Evolutionary conservation across 257 asterid genomes (phyloP).

Genomic region (Avicennia marina): DNA sequence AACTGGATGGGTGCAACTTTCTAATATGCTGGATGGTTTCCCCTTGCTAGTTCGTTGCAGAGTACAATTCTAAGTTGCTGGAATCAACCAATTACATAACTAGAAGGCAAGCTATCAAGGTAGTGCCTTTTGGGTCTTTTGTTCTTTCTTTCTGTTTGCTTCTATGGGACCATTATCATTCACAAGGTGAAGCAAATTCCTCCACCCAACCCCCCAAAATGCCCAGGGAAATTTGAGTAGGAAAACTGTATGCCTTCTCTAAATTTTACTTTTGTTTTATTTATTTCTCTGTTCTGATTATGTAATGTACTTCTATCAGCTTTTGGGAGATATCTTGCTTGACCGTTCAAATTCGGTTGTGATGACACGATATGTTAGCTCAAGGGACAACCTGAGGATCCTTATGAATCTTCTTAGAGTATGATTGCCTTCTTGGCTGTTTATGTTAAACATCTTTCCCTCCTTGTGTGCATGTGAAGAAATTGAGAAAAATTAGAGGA

Average conservation of each 20-base stretch:
- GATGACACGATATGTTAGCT: slow-evolving; percentile 72
- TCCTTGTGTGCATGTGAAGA: background rate
- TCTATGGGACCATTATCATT: too few relatives aligned
- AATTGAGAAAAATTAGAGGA: background rate
- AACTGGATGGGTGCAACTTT: slow-evolving; percentile 7
- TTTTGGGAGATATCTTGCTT: slow-evolving; percentile 71
- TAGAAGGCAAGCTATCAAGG: slow-evolving; percentile 79
- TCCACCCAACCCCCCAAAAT: too few relatives aligned
- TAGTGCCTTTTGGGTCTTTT: slow-evolving; percentile 15
- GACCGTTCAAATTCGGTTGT: slow-evolving; percentile 80
- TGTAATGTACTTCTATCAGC: slow-evolving; percentile 33
- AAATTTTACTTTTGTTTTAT: background rate
- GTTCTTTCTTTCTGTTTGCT: too few relatives aligned
- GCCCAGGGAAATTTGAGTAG: too few relatives aligned
- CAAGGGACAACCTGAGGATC: slow-evolving; percentile 72
- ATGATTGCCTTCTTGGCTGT: slow-evolving; percentile 24
- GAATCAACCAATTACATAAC: slow-evolving; percentile 70
- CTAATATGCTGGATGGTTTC: slow-evolving; percentile 13
- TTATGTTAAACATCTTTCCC: background rate
- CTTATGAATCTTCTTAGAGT: slow-evolving; percentile 83
- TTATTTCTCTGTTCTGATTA: background rate
- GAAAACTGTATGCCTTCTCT: too few relatives aligned
- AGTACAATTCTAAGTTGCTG: slow-evolving; percentile 68
- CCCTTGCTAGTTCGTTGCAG: slow-evolving; percentile 55
- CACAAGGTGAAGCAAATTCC: too few relatives aligned